Evolutionary conservation across 257 asterid genomes (phyloP), one percentile per base, ranked within the genome.

Genomic region (Agastache rugosa): DNA sequence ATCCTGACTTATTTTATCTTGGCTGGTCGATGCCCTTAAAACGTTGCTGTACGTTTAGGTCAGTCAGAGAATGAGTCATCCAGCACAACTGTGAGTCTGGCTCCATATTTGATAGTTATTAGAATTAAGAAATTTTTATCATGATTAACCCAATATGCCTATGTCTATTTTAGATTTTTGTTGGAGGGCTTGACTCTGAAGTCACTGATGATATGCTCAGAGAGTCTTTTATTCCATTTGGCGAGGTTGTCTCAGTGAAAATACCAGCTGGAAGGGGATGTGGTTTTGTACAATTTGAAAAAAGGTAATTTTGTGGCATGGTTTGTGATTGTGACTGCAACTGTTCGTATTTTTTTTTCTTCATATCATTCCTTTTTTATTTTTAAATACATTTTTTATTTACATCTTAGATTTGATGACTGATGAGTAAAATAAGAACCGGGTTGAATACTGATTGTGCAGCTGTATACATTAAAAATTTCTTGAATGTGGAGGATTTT

Each of bases 261-360:
- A 89, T 91, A 62, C 96, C 97, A 37, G 78, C 88, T 64, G 94
- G 96, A 68, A 91, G 87, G 83, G 93, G 97, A 79, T 91, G 97
- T 61, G 97, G 97, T 63, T 91, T 91, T 78, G 97, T 91, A 41
- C 96, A 91, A 78, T 86, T 86, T 80, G 83, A 67, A 39, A 66
- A 61, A 67, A 81, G 85, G 85, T 77, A 77, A 71, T 15, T 3
- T 9, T 62, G 53, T 45, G 53, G 37, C 64, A 71, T 77, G 59
- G 64, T 69, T 45, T 58, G 29, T 31, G 41, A 8, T 42, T 44
- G 50, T 20, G 41, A 5, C 51, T 67, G 31, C 23, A 29, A 64
- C 3, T 20, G 11, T 14, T 39, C 0, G 19, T 1, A 3, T 50
- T 12, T 10, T 22, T 22, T 14, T 4, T 16, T n/a, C 1, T 47